Evolutionary conservation across 306 rosid genomes (phyloP), one percentile per base, ranked within the genome.

Genomic region (Dryas drummondii): DNA sequence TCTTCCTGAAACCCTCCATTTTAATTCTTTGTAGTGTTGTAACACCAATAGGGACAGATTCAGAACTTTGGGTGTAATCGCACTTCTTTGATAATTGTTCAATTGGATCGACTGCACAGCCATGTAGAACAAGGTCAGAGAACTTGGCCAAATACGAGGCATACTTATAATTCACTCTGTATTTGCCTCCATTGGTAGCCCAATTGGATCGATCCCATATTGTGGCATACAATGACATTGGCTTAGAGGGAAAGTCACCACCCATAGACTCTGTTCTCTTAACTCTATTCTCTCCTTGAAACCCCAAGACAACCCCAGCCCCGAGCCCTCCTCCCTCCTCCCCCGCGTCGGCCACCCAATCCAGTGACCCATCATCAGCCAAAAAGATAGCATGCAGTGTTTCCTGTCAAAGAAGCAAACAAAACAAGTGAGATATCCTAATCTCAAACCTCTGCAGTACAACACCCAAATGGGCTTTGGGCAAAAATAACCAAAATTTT

Each of bases 161-260:
- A n/a, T n/a, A n/a, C n/a, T n/a, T n/a, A n/a, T n/a, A n/a, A n/a
- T n/a, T n/a, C n/a, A n/a, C n/a, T n/a, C n/a, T n/a, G n/a, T n/a
- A n/a, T n/a, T n/a, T n/a, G n/a, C n/a, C n/a, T n/a, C n/a, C n/a
- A n/a, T n/a, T n/a, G n/a, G n/a, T n/a, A n/a, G n/a, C n/a, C n/a
- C n/a, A n/a, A n/a, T n/a, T n/a, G n/a, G n/a, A n/a, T n/a, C n/a
- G n/a, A n/a, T n/a, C n/a, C n/a, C 79, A 4, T 74, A 94, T 91
- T 71, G 98, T 94, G 9, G 96, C 97, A 81, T 91, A 91, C 63
- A 94, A 79, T 65, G 93, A 88, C 98, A 94, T 94, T 78, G 97
- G 91, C 86, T 94, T 94, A 53, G 97, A 78, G 6, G 98, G 98
- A 74, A 88, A 94, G 71, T 91, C 98, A 70, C 97, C 98, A 66